Evolutionary conservation across 2,329 filamentous ascomycete species (phyloP).

Genomic region (Fusarium marasasianum): DNA sequence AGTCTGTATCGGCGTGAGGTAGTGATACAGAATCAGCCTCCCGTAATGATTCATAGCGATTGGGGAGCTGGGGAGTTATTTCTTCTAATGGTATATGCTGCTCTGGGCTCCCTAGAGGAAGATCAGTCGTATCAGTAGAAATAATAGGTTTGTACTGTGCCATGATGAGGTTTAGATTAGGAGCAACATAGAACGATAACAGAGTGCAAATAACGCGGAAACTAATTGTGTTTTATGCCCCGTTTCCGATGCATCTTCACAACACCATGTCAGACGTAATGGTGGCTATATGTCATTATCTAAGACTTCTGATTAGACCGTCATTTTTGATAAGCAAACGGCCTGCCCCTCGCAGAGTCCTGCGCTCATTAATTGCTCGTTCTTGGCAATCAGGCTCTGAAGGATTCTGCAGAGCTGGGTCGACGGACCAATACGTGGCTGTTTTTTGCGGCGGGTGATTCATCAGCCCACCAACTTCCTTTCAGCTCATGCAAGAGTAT

Average conservation of each 20-base stretch:
- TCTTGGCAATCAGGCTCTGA: not conserved
- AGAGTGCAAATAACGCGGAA: too few species aligned
- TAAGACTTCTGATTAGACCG: not conserved
- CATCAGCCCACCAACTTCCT: not conserved
- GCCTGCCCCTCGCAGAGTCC: not conserved
- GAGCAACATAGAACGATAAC: accelerated
- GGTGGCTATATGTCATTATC: too few species aligned
- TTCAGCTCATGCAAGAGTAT: not conserved
- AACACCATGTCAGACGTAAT: not conserved
- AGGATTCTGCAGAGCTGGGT: not conserved
- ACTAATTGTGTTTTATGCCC: accelerated
- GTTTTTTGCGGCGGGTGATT: not conserved
- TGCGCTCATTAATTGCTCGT: not conserved
- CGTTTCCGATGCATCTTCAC: not conserved
- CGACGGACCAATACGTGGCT: not conserved
- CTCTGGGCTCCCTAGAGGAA: accelerated
- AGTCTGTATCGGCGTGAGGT: accelerated
- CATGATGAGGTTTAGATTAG: too few species aligned
- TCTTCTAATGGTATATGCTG: not conserved
- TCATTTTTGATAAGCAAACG: not conserved
- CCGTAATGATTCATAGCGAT: too few species aligned
- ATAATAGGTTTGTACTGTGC: not conserved
- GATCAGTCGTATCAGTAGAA: too few species aligned
- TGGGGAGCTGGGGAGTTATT: accelerated
- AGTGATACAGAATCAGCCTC: not conserved